A percentile compares a stretch with the other conserved stretches of the same genome.
Evolutionary conservation across 116 monocot species (phyloP).

Genomic region (Phalaenopsis hybrid): DNA sequence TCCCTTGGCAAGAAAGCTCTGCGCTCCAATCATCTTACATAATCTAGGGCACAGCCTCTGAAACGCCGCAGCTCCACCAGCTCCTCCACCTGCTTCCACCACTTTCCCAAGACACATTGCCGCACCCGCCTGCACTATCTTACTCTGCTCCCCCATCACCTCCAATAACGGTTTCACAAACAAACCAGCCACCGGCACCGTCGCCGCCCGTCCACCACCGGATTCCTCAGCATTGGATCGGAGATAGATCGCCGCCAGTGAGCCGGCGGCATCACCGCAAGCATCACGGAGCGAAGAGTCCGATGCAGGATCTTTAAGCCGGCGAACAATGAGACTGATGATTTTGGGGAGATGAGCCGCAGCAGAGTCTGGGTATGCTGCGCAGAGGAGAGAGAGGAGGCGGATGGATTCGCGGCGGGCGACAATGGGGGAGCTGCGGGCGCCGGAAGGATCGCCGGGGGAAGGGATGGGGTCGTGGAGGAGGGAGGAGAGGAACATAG

Average conservation of each 20-base stretch:
- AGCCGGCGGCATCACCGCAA: conserved; percentile 54
- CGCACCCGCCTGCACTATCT: conserved; percentile 64
- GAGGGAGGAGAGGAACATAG: conserved; percentile 54
- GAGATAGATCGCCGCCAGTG: conserved; percentile 51
- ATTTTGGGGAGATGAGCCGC: conserved; percentile 67
- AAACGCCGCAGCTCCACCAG: conserved; percentile 27
- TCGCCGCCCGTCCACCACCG: background rate
- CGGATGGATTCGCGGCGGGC: conserved; percentile 70
- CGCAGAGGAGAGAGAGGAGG: conserved; percentile 52
- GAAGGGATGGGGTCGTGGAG: conserved; percentile 43
- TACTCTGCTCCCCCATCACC: conserved; percentile 75
- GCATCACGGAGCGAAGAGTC: conserved; percentile 74
- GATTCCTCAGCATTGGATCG: background rate
- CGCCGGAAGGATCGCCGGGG: conserved; percentile 15
- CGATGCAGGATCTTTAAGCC: conserved; percentile 66
- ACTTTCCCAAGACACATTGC: conserved; percentile 65
- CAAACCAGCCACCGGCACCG: conserved; percentile 31
- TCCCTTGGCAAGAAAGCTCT: conserved; percentile 71
- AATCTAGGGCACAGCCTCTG: conserved; percentile 73
- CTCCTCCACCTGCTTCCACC: conserved; percentile 44
- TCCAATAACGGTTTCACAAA: conserved; percentile 82
- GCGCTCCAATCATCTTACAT: conserved; percentile 64
- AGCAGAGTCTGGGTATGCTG: conserved; percentile 49
- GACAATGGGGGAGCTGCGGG: conserved; percentile 18
- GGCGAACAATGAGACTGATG: conserved; percentile 55